Base-by-base conservation (phyloP, 2,329 filamentous ascomycete genomes). In the Aspergillus thermomutatus region DNA sequence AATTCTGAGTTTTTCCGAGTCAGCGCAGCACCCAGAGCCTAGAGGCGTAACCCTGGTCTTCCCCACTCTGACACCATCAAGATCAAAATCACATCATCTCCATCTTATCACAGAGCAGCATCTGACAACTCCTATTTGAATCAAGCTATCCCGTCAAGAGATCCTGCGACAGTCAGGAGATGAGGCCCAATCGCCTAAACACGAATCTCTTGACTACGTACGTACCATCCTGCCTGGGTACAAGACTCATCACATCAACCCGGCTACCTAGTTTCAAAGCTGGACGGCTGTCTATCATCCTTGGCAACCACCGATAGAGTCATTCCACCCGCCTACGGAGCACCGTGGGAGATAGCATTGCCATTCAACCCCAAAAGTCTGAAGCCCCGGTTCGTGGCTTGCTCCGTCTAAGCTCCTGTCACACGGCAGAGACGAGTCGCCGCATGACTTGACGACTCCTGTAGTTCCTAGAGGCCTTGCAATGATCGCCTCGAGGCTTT, bases 21-120 rank as follows among this genome's bases (percentile, higher is more conserved):
- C 31, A 7, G 31, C 25, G 3, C 21, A 49, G 23, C 14, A 49
- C 28, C 43, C 27, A 31, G 21, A 49, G 3, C 31, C 46, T 45
- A 9, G 48, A 23, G 46, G 31, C n/a, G 34, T 48, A 21, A 27
- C n/a, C 31, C 31, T n/a, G 19, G 26, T 25, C 21, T 40, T 60
- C 56, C 52, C 56, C 61, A 58, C 55, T 60, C 54, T 63, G 59
- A 64, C 67, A 67, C 66, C 64, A 71, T 70, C 60, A 49, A 61
- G 64, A 66, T 67, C 64, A 61, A 67, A 68, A 72, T 72, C 68
- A 66, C 70, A 64, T 67, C 70, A 72, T 71, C 58, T 58, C 21
- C 43, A 66, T 66, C 68, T 69, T 64, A 63, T 65, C 59, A 49
- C 57, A 26, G 43, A 26, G 28, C 27, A 26, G 27, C 27, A 34